These are phyloP conservation scores for Trifolium dubium DNA, from an alignment of 306 rosid genomes.

Conservation along the genomic window DNA sequence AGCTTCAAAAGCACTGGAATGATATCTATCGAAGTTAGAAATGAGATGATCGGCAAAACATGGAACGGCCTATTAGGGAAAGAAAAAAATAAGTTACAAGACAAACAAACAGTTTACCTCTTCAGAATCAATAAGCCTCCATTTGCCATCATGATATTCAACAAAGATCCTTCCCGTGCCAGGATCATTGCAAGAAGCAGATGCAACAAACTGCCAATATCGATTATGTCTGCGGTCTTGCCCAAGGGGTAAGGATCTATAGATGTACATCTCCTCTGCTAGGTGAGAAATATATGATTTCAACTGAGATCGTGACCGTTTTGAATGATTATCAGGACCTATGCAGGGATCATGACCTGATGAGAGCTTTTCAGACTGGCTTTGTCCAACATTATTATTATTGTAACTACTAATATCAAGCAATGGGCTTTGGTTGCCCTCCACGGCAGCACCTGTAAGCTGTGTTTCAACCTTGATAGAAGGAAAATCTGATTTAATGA, in stretches of 20 bases:
- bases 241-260: constrained; percentile 96
- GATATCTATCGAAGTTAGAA: not conserved
- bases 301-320: constrained; percentile 88
- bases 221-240: constrained; percentile 93
- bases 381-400: constrained; percentile 49
- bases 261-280: constrained; percentile 91
- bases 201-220: constrained; percentile 97
- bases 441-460: constrained; percentile 51
- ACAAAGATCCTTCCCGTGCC: constrained; percentile 94
- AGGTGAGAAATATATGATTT: constrained; percentile 83
- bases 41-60: constrained; percentile 9
- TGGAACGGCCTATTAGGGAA: constrained; percentile 1
- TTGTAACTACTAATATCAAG: constrained; percentile 52
- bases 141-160: constrained; percentile 80
- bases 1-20: not conserved
- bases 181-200: constrained; percentile 91
- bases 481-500: constrained; percentile 64
- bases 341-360: constrained; percentile 61
- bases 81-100: not conserved
- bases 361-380: constrained; percentile 60
- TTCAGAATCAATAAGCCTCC: constrained; percentile 95
- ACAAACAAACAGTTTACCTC: constrained; percentile 60
- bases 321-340: constrained; percentile 75
- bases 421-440: constrained; percentile 78
- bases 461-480: constrained; percentile 67